Conservation (phyloP, 208 protist species). For the Wallacemonas rigidus region DNA sequence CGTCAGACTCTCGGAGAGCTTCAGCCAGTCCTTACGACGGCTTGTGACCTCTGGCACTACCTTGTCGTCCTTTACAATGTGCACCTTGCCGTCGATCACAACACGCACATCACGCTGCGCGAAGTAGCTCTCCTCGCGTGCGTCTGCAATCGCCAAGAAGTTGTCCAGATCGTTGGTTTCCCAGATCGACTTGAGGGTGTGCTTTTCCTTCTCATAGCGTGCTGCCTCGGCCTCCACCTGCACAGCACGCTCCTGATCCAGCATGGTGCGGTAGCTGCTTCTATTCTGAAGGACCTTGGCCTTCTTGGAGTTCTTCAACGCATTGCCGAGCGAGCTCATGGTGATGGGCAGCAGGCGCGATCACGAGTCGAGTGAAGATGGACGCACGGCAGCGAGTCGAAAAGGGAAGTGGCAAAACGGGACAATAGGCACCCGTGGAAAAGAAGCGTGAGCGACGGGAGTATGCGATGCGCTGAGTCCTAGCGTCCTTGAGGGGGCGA, state of each 20-base stretch:
- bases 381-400: neutral
- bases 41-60: slow-evolving; percentile 45
- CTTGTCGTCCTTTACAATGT: slow-evolving; percentile 73
- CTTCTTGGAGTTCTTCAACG: slow-evolving; percentile 76
- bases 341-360: neutral
- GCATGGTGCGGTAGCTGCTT: slow-evolving; percentile 41
- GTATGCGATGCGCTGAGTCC: too few relatives aligned
- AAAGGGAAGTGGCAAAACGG: neutral
- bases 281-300: slow-evolving; percentile 35
- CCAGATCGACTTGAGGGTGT: slow-evolving; percentile 84
- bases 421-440: neutral
- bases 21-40: slow-evolving; percentile 62
- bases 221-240: slow-evolving; percentile 41
- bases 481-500: too few relatives aligned
- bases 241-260: slow-evolving; percentile 50
- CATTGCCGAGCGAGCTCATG: slow-evolving; percentile 71
- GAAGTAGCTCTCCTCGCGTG: slow-evolving; percentile 83
- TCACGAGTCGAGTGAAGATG: slow-evolving; percentile 1
- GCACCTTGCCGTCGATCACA: slow-evolving; percentile 78
- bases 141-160: slow-evolving; percentile 87
- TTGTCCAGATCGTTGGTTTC: slow-evolving; percentile 87
- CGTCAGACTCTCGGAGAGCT: slow-evolving; percentile 75
- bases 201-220: slow-evolving; percentile 44
- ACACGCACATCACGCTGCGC: slow-evolving; percentile 81
- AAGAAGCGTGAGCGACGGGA: neutral